These are phyloP conservation scores for Selaginella tamariscina DNA, from an alignment of 75 land plant genomes.

Conservation along the genomic window DNA sequence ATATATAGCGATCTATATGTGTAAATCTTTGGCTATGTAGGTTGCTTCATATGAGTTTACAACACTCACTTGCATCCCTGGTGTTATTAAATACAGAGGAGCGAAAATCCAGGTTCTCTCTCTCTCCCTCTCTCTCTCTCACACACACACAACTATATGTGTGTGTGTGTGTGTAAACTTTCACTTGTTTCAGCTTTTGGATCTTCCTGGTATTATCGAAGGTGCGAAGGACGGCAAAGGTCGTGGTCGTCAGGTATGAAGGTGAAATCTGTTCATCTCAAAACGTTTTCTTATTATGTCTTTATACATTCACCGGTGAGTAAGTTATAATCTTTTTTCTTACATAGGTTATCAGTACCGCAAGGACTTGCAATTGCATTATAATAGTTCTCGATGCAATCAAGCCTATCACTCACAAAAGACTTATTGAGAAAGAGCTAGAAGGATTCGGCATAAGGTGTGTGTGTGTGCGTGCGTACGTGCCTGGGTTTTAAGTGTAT, in stretches of 20 bases:
- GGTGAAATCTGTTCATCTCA: no score
- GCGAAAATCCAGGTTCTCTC: slow-evolving; percentile 85
- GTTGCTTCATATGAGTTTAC: slow-evolving; percentile 99
- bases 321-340: neutral
- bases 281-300: no score
- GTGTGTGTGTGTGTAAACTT: slow-evolving; percentile 5
- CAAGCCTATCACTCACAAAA: slow-evolving; percentile 98
- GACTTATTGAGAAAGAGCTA: slow-evolving; percentile 98
- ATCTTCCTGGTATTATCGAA: slow-evolving; percentile 99
- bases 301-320: no score
- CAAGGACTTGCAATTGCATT: slow-evolving; percentile 97
- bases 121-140: neutral
- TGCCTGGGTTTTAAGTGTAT: slow-evolving; percentile 2
- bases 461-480: neutral
- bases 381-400: slow-evolving; percentile 98
- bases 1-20: no score
- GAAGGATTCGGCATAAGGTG: slow-evolving; percentile 99
- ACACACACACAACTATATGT: no score
- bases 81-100: slow-evolving; percentile 87
- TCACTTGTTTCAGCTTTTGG: slow-evolving; percentile 67
- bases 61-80: slow-evolving; percentile 96
- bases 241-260: slow-evolving; percentile 94
- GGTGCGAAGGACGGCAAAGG: slow-evolving; percentile 99
- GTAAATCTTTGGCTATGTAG: slow-evolving; percentile 26
- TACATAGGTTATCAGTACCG: slow-evolving; percentile 97